Evolutionary conservation across 352 stramenopile species (phyloP).

Genomic region (Thraustochytrium striatum): DNA sequence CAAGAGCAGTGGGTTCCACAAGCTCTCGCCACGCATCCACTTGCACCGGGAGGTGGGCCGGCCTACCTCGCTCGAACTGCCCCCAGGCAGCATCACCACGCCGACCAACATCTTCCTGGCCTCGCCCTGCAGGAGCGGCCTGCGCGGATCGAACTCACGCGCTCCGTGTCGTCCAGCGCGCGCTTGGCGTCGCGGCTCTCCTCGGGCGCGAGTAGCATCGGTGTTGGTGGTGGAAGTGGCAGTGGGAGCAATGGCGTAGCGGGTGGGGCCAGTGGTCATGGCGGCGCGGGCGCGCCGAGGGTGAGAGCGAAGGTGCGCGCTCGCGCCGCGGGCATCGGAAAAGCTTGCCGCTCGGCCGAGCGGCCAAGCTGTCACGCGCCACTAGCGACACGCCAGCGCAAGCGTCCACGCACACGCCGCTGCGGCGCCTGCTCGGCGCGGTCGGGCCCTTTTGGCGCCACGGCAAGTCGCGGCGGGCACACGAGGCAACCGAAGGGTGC

Average conservation of each 20-base stretch:
- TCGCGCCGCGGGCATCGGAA: no score
- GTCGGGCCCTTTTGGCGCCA: no score
- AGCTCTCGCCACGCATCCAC: constrained; percentile 20
- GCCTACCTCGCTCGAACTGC: background rate
- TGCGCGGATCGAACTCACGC: background rate
- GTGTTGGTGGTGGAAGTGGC: background rate
- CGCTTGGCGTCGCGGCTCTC: background rate
- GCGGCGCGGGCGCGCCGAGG: no score
- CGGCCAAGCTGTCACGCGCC: no score
- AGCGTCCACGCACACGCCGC: no score
- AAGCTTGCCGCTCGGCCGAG: no score
- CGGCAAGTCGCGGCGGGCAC: no score
- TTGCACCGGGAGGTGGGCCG: constrained; percentile 11
- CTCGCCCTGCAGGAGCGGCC: background rate
- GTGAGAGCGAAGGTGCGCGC: no score
- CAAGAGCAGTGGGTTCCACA: constrained; percentile 42
- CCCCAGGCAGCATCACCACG: background rate
- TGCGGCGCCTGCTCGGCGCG: no score
- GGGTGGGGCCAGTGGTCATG: background rate
- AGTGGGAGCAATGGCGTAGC: background rate
- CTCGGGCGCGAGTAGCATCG: background rate
- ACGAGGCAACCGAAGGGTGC: no score
- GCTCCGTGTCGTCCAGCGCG: background rate
- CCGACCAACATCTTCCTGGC: constrained; percentile 30
- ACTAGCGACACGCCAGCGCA: no score